phyloP scores from a whole-genome alignment of 2,329 filamentous ascomycete genomes.

The Xylaria sp. region DNA sequence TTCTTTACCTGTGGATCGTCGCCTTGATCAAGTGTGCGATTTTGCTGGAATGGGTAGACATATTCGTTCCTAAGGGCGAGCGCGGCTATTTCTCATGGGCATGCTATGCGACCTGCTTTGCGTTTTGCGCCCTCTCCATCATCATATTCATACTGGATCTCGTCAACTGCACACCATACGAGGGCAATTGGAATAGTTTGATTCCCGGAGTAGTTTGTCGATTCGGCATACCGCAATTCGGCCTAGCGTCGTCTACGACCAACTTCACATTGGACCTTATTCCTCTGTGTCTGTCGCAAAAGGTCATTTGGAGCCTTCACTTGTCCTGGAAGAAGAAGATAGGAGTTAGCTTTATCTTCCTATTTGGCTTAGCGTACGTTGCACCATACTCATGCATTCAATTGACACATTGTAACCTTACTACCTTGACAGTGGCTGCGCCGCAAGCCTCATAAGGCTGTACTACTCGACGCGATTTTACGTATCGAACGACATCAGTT shows the following conservation, averaged over 20 bases:
- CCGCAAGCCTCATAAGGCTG: conserved; percentile 16
- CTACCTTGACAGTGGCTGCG: conserved; percentile 5
- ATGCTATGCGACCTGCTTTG: conserved; percentile 11
- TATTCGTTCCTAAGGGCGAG: conserved; percentile 27
- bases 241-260: conserved; percentile 14
- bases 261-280: conserved; percentile 29
- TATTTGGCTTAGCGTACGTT: conserved; percentile 27
- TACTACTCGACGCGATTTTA: conserved; percentile 31
- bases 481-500: conserved; percentile 26
- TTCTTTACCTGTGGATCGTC: conserved; percentile 27
- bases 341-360: conserved; percentile 32
- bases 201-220: conserved; percentile 22
- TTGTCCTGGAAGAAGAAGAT: conserved; percentile 23
- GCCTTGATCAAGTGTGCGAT: conserved; percentile 32
- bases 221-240: conserved; percentile 26
- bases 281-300: conserved; percentile 26
- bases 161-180: conserved; percentile 32
- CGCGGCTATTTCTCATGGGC: conserved; percentile 25
- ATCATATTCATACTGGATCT: conserved; percentile 29
- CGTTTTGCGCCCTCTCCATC: conserved; percentile 18
- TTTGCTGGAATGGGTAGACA: conserved; percentile 27
- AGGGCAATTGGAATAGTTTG: conserved; percentile 27
- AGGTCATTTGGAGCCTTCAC: conserved; percentile 32
- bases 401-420: neutral
- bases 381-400: neutral